Conservation (phyloP, 2,329 filamentous ascomycete genomes). For the Ceratocystiopsis sp. region DNA sequence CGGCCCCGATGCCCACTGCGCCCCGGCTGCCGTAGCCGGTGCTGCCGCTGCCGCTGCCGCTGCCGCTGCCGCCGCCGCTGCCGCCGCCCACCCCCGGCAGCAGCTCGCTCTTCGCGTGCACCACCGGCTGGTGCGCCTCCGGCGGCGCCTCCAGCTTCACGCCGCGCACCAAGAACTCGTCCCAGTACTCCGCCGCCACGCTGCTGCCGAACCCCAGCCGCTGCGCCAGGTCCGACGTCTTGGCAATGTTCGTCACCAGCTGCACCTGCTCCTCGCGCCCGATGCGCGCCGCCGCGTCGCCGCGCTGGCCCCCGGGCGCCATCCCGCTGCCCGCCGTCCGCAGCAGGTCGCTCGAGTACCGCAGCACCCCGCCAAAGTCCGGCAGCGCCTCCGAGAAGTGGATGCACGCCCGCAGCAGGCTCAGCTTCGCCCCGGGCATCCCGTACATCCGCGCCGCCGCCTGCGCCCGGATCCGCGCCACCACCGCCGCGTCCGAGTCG, state of each 20-base stretch:
- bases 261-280: constrained; percentile 69
- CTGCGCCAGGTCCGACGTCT: constrained; percentile 62
- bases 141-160: constrained; percentile 51
- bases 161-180: constrained; percentile 77
- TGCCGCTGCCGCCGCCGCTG: constrained; percentile 9
- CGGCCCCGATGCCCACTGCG: too few relatives aligned
- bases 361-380: constrained; percentile 78
- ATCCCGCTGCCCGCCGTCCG: constrained; percentile 67
- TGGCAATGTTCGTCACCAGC: constrained; percentile 69
- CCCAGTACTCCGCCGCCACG: constrained; percentile 80
- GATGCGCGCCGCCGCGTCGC: constrained; percentile 54
- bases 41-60: too few relatives aligned
- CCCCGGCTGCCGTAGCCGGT: too few relatives aligned
- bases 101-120: constrained; percentile 41
- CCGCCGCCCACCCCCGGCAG: constrained; percentile 21
- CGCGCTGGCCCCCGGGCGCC: constrained; percentile 51
- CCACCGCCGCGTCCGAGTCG: constrained; percentile 34
- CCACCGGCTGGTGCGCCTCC: constrained; percentile 42
- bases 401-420: constrained; percentile 76
- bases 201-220: constrained; percentile 50
- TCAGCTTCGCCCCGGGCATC: constrained; percentile 63
- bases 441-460: constrained; percentile 51
- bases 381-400: constrained; percentile 87
- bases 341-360: constrained; percentile 70
- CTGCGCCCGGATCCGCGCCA: constrained; percentile 42